Percentiles rank a stretch among this genome's conserved stretches.
Evolutionary conservation across 2,329 filamentous ascomycete species (phyloP).

Genomic region (Catunica adiposa): DNA sequence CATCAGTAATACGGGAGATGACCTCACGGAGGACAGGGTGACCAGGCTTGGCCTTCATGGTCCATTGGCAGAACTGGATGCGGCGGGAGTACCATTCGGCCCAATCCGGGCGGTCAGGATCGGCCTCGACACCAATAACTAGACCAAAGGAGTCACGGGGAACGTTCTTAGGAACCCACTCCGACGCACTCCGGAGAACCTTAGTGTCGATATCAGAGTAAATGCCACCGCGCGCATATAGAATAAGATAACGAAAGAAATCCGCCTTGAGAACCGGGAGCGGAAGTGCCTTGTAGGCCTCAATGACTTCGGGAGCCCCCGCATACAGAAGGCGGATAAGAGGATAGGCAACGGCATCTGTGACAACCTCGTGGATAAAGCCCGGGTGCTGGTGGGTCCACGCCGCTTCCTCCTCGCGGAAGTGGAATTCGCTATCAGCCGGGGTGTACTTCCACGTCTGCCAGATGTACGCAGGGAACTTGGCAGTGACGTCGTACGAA

Average conservation of each 20-base stretch:
- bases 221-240: conserved; percentile 43
- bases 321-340: conserved; percentile 77
- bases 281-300: conserved; percentile 59
- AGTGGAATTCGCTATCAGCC: conserved; percentile 57
- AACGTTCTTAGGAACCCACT: conserved; percentile 73
- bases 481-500: conserved; percentile 72
- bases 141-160: conserved; percentile 66
- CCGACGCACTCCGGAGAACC: conserved; percentile 63
- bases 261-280: conserved; percentile 63
- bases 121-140: conserved; percentile 88
- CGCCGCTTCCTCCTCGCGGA: conserved; percentile 70
- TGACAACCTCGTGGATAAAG: conserved; percentile 93
- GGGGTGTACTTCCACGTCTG: conserved; percentile 94
- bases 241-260: conserved; percentile 60
- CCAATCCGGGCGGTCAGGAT: conserved; percentile 88
- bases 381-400: conserved; percentile 78
- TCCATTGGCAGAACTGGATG: conserved; percentile 99
- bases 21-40: conserved; percentile 83
- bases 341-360: conserved; percentile 70
- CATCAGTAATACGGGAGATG: conserved; percentile 69
- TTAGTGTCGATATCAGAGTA: conserved; percentile 90
- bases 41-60: conserved; percentile 86
- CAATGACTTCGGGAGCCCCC: conserved; percentile 59
- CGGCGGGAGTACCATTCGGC: conserved; percentile 86
- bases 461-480: conserved; percentile 97